Conservation (phyloP, 2,329 filamentous ascomycete genomes). For the Fusarium sp. region DNA sequence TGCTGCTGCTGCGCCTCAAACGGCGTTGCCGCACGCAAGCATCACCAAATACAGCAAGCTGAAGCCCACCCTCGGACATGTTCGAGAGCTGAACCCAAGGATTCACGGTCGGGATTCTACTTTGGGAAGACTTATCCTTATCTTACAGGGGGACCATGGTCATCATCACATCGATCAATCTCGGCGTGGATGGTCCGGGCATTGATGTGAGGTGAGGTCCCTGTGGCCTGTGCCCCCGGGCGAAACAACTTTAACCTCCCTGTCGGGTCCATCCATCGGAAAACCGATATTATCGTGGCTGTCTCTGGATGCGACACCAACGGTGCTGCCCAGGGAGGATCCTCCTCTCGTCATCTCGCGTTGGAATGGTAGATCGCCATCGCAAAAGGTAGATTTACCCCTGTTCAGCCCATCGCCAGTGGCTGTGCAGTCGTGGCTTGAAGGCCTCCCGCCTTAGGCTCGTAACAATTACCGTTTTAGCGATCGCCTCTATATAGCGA, state of each 20-base stretch:
- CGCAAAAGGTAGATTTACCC: not conserved
- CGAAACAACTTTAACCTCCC: conserved; percentile 23
- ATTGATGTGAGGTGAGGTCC: not conserved
- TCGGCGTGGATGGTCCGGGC: not conserved
- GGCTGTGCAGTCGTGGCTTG: not conserved
- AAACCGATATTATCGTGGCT: not conserved
- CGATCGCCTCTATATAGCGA: not conserved
- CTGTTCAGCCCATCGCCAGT: not conserved
- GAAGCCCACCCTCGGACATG: not conserved
- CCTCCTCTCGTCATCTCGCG: not conserved
- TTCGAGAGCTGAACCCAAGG: not conserved
- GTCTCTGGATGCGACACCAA: not conserved
- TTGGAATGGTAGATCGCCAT: not conserved
- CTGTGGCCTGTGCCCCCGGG: not conserved
- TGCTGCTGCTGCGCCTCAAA: not conserved
- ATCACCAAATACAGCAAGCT: not conserved
- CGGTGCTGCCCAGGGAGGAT: not conserved
- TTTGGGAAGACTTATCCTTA: conserved; percentile 1
- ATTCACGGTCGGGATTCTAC: conserved; percentile 12
- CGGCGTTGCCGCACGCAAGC: conserved; percentile 2
- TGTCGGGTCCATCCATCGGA: conserved; percentile 3
- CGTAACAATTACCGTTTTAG: not conserved
- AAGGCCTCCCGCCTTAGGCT: not conserved
- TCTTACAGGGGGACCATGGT: not conserved
- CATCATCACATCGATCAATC: not conserved